Evolutionary conservation across 164 flowering plant genomes (phyloP).

Genomic region (Vitis labrusca): DNA sequence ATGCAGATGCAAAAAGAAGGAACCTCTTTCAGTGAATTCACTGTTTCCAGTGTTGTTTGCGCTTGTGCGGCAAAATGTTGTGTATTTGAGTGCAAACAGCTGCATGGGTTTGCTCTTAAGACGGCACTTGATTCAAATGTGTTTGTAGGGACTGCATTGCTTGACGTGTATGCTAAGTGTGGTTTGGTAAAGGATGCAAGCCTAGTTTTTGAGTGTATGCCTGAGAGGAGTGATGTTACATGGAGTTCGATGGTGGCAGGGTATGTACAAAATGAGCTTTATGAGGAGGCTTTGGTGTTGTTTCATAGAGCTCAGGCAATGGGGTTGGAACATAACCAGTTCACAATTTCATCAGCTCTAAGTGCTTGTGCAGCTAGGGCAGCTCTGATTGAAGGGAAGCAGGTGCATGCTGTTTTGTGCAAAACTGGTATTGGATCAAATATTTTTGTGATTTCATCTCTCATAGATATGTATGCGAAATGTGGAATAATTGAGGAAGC

Average conservation of each 20-base stretch:
- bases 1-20: constrained; percentile 57
- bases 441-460: constrained; percentile 57
- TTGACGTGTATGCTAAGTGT: constrained; percentile 85
- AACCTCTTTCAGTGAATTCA: constrained; percentile 51
- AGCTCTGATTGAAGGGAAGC: constrained; percentile 73
- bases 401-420: constrained; percentile 56
- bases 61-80: constrained; percentile 68
- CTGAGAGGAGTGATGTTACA: constrained; percentile 61
- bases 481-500: constrained; percentile 71
- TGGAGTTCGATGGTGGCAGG: constrained; percentile 95
- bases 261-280: constrained; percentile 66
- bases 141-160: constrained; percentile 79
- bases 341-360: constrained; percentile 62
- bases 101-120: constrained; percentile 75
- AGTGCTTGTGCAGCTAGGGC: constrained; percentile 78
- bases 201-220: constrained; percentile 54
- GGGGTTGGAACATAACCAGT: constrained; percentile 48
- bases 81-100: constrained; percentile 57
- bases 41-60: constrained; percentile 73
- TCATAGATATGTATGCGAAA: constrained; percentile 87
- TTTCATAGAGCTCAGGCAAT: constrained; percentile 39
- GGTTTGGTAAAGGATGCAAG: constrained; percentile 49
- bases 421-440: constrained; percentile 59
- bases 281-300: constrained; percentile 68
- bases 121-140: constrained; percentile 41